These are phyloP conservation scores for Aspergillus neoniger DNA, from an alignment of 2,329 filamentous ascomycete genomes.

Conservation along the genomic window DNA sequence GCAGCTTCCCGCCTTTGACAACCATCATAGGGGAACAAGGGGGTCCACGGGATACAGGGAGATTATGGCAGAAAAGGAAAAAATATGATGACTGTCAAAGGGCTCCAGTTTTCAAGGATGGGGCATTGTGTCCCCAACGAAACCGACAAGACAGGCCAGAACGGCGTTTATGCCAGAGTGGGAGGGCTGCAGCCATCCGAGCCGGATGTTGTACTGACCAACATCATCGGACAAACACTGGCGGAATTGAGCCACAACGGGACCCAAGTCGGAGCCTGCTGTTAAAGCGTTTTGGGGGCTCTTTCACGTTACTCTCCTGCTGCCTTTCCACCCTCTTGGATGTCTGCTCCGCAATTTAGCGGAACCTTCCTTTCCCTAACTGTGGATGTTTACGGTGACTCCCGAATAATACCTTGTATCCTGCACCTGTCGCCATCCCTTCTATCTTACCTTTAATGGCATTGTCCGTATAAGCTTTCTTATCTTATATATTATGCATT, in stretches of 20 bases:
- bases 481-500: not conserved
- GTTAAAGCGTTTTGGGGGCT: not conserved
- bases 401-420: conserved; percentile 1
- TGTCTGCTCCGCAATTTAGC: not conserved
- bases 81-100: not conserved
- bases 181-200: conserved; percentile 28
- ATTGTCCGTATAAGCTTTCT: not conserved
- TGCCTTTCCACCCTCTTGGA: not conserved
- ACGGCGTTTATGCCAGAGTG: conserved; percentile 13
- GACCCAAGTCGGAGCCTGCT: conserved; percentile 6
- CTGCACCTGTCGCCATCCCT: not conserved
- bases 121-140: conserved; percentile 6
- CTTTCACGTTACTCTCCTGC: conserved; percentile 5
- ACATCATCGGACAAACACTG: conserved; percentile 27
- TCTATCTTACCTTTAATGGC: not conserved
- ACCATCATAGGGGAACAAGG: not conserved
- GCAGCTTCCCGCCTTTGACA: not conserved
- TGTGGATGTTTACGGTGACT: not conserved
- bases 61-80: not conserved
- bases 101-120: not conserved
- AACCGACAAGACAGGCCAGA: conserved; percentile 10
- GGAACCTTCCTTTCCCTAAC: not conserved
- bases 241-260: conserved; percentile 11
- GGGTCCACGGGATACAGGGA: not conserved
- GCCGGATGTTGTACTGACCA: conserved; percentile 26